phyloP scores from a whole-genome alignment of 768 basidiomycete species.

The Suillus plorans region DNA sequence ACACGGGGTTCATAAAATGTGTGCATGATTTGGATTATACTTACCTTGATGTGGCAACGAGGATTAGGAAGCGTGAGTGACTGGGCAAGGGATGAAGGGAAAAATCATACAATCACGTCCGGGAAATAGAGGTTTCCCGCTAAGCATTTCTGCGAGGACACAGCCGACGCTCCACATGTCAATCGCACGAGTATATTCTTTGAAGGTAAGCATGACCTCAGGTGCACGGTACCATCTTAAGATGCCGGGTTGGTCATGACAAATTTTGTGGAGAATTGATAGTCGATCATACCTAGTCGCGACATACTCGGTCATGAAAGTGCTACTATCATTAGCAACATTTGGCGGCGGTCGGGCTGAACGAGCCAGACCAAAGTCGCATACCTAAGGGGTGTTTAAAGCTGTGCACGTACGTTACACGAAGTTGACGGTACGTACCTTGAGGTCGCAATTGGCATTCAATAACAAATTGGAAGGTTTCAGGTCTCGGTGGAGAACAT shows the following conservation, averaged over 20 bases:
- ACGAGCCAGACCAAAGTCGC: constrained; percentile 87
- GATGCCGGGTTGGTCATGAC: constrained; percentile 5
- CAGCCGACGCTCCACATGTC: constrained; percentile 89
- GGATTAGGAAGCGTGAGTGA: constrained; percentile 3
- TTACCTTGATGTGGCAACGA: constrained; percentile 4
- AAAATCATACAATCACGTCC: constrained; percentile 76
- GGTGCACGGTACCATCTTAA: constrained; percentile 94
- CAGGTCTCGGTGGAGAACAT: constrained; percentile 93
- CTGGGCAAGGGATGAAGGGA: constrained; percentile 8
- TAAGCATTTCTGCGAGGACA: constrained; percentile 88
- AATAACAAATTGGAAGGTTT: constrained; percentile 95
- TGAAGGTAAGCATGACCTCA: constrained; percentile 98
- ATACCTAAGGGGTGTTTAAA: constrained; percentile 46
- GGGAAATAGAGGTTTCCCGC: constrained; percentile 90
- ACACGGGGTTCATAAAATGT: background rate
- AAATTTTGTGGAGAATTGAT: background rate
- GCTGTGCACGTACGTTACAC: constrained; percentile 4
- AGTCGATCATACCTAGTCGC: constrained; percentile 67
- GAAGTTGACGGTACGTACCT: constrained; percentile 46
- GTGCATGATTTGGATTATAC: constrained; percentile 5
- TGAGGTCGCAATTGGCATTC: constrained; percentile 96
- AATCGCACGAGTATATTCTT: constrained; percentile 88
- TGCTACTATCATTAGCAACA: constrained; percentile 71
- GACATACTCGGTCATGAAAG: constrained; percentile 92
- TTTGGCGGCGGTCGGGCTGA: constrained; percentile 74